Evolutionary conservation across 805 yeast genomes (phyloP), one percentile per base, ranked within the genome.

Genomic region (Candida namnaoensis): DNA sequence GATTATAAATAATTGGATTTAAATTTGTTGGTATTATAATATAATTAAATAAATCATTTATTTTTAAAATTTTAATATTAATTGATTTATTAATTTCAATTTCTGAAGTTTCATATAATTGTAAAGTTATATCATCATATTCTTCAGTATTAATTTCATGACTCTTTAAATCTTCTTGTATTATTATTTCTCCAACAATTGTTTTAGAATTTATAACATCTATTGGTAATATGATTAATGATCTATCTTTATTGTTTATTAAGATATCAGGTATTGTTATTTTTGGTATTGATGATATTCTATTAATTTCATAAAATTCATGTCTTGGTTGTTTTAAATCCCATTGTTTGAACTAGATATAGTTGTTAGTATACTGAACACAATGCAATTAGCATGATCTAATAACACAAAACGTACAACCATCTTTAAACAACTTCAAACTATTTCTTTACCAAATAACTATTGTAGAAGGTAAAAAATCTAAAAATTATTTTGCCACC

Each of bases 241-340:
- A 27, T 14, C 2, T 14, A 14, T 14, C 7, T 9, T 19, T 34
- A 10, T 15, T 15, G n/a, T 34, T 12, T 34, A 34, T 34, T 14
- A 52, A 44, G 7, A 52, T 23, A 7, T 40, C 27, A 13, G 52
- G 47, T 4, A 68, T 42, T 1, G 44, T 35, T 0, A 66, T 54
- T 14, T 43, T 41, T 7, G 73, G 72, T 25, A 65, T 44, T 7
- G 57, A 47, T 8, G 48, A 44, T 28, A 35, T 25, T 38, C 55
- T 33, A 26, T 37, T 23, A n/a, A 15, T 15, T 33, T 63, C 66
- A 42, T 68, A 72, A 35, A 74, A 47, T 15, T 65, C 57, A 54
- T 74, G 79, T 47, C 79, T 69, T 30, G 78, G 76, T 25, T 64
- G 60, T 34, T 60, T 65, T n/a, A 52, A 47, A 14, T 70, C 74